Evolutionary conservation across 2,329 filamentous ascomycete genomes (phyloP).

Genomic region (Colletotrichum sp.): DNA sequence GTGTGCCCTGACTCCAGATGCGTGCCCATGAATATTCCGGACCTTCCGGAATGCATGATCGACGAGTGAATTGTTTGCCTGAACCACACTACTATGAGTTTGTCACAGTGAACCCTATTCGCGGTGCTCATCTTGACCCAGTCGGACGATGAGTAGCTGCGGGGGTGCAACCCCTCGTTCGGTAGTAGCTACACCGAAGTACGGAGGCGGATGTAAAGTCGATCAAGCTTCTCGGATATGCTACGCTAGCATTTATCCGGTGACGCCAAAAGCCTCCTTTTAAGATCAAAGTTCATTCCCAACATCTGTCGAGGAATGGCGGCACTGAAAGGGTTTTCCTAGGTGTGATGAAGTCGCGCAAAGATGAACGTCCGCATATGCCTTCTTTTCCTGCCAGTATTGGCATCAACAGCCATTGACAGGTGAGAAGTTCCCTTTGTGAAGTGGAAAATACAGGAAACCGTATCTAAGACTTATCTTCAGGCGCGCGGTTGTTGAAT

Average conservation of each 20-base stretch:
- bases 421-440: not conserved
- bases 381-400: not conserved
- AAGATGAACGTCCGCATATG: not conserved
- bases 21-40: not conserved
- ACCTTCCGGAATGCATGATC: not conserved
- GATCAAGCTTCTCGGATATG: not conserved
- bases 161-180: not conserved
- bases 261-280: not conserved
- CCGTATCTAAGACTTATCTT: not conserved
- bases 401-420: not conserved
- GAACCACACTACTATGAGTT: not conserved
- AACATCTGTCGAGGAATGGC: not conserved
- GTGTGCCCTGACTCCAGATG: not conserved
- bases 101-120: not conserved
- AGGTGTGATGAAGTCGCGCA: not conserved
- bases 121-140: not conserved
- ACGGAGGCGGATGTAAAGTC: not conserved
- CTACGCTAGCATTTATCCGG: not conserved
- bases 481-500: not conserved
- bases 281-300: not conserved
- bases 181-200: not conserved
- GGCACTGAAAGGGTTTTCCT: not conserved
- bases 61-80: not conserved
- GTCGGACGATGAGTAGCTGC: not conserved
- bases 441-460: not conserved